Evolutionary conservation across 2,329 filamentous ascomycete genomes (phyloP).

Genomic region (Pseudogymnoascus sp.): DNA sequence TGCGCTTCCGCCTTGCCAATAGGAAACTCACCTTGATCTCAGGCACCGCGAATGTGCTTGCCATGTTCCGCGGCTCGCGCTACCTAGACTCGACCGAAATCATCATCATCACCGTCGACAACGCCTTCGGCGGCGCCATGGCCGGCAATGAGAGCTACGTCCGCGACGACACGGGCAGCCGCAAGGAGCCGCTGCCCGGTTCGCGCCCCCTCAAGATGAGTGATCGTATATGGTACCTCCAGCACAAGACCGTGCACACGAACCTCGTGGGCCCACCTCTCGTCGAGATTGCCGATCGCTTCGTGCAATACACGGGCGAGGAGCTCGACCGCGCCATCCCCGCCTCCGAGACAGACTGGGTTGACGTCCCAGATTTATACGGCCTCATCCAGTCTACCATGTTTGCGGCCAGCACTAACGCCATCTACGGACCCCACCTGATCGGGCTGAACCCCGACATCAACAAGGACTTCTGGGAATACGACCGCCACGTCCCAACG

Average conservation of each 20-base stretch:
- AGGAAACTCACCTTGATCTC: constrained; percentile 18
- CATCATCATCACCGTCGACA: constrained; percentile 14
- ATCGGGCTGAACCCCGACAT: constrained; percentile 24
- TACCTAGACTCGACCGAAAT: constrained; percentile 14
- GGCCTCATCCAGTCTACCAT: constrained; percentile 20
- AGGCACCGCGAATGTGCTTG: constrained; percentile 15
- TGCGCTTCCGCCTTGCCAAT: constrained; percentile 16
- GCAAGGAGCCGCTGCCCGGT: constrained; percentile 13
- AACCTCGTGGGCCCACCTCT: constrained; percentile 15
- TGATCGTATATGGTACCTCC: constrained; percentile 16
- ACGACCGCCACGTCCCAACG: constrained; percentile 19
- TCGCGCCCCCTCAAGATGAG: constrained; percentile 13
- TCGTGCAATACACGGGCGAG: background rate
- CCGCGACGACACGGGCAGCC: constrained; percentile 17
- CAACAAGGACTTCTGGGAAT: constrained; percentile 26
- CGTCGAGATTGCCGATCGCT: constrained; percentile 14
- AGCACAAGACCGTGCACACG: constrained; percentile 13
- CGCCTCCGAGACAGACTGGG: constrained; percentile 16
- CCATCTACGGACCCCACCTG: constrained; percentile 25
- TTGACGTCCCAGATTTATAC: constrained; percentile 22
- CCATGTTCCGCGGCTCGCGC: constrained; percentile 17
- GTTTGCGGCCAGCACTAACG: constrained; percentile 22
- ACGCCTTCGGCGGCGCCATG: constrained; percentile 16
- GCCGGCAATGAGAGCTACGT: background rate
- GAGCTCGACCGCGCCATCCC: background rate